These are phyloP conservation scores for Aspergillus felis DNA, from an alignment of 2,329 filamentous ascomycete species.

Conservation along the genomic window DNA sequence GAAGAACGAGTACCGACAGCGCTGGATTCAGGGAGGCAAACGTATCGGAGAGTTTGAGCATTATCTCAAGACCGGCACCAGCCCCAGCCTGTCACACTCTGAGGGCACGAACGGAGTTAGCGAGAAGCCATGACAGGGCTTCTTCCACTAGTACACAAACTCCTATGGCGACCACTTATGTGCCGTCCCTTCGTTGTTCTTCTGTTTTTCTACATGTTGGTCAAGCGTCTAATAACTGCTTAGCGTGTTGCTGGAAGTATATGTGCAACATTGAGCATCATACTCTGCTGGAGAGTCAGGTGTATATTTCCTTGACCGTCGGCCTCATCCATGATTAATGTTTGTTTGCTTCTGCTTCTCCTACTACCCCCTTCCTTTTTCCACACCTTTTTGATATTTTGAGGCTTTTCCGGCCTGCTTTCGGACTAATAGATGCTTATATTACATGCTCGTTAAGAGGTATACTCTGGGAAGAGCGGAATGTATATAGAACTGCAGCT, in stretches of 20 bases:
- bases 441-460: not conserved
- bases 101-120: constrained; percentile 11
- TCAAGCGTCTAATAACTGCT: not conserved
- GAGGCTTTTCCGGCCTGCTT: not conserved
- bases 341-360: not conserved
- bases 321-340: not conserved
- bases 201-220: not conserved
- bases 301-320: not conserved
- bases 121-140: not conserved
- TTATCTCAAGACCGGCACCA: constrained; percentile 71
- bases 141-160: not conserved
- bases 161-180: not conserved
- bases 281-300: not conserved
- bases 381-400: not conserved
- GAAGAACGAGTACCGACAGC: constrained; percentile 57
- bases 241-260: not conserved
- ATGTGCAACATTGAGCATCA: not conserved
- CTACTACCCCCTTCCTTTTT: not conserved
- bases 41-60: constrained; percentile 80
- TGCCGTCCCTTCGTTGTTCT: not conserved
- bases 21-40: constrained; percentile 79
- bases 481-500: not conserved
- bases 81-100: constrained; percentile 34
- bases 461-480: not conserved
- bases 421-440: not conserved